Evolutionary conservation across 176 grass and related monocot genomes (phyloP).

Genomic region (Poa annua): DNA sequence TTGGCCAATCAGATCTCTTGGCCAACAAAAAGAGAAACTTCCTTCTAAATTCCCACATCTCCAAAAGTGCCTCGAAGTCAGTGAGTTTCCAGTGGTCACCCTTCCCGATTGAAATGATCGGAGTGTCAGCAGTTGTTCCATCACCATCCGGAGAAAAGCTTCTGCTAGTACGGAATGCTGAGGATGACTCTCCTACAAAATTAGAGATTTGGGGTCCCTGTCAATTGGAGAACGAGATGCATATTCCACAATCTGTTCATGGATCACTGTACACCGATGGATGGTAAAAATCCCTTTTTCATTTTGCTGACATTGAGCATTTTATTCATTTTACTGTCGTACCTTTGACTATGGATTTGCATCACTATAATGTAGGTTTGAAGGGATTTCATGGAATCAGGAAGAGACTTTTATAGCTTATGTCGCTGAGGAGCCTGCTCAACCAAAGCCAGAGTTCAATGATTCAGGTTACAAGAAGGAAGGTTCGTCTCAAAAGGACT

Average conservation of each 20-base stretch:
- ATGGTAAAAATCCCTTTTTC: constrained; percentile 55
- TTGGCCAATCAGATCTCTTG: constrained; percentile 69
- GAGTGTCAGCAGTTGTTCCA: constrained; percentile 72
- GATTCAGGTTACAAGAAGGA: constrained; percentile 76
- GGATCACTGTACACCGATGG: constrained; percentile 75
- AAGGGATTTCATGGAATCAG: constrained; percentile 95
- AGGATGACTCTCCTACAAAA: constrained; percentile 79
- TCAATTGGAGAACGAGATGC: constrained; percentile 82
- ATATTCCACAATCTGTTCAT: constrained; percentile 76
- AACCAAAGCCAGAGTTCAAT: constrained; percentile 75
- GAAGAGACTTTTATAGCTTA: constrained; percentile 85
- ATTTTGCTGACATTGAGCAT: not conserved
- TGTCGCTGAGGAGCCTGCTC: constrained; percentile 83
- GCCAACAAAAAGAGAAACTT: constrained; percentile 70
- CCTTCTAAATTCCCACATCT: constrained; percentile 76
- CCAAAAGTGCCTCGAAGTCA: constrained; percentile 57
- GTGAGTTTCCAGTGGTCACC: constrained; percentile 80
- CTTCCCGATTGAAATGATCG: constrained; percentile 83
- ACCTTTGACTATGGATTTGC: not conserved
- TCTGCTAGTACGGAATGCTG: constrained; percentile 73
- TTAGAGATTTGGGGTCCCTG: constrained; percentile 76
- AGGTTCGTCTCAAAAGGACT: constrained; percentile 70
- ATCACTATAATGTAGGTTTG: constrained; percentile 69
- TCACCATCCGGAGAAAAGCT: constrained; percentile 83
- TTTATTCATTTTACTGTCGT: not conserved